Evolutionary conservation across 2,329 filamentous ascomycete species (phyloP), one percentile per base, ranked within the genome.

Genomic region (Paecilomyces fulvus): DNA sequence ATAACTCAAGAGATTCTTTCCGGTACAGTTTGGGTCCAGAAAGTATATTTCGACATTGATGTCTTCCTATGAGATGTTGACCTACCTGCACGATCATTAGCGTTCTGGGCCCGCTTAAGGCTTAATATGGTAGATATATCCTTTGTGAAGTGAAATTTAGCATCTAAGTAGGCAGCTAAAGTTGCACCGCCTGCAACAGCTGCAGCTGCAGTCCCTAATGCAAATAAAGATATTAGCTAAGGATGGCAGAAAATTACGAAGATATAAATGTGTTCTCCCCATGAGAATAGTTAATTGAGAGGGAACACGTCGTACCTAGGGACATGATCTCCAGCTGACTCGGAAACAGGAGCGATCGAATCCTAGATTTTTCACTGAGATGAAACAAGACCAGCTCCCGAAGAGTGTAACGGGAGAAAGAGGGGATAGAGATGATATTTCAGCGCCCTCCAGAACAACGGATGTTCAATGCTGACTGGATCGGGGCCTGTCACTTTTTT

Each of bases 71-170:
- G 55, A 33, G 51, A 58, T 58, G 53, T 25, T 33, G 43, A 57
- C 70, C 59, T 70, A 84, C 83, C 66, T 37, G 79, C 79, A 68
- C 77, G 75, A 3, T 70, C 69, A 55, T 79, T 78, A 2, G 75
- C 70, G 53, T 79, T 77, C 53, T 74, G 70, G 9, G 73, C 72
- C 30, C 68, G 71, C 33, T 71, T 75, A n/a, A 73, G 58, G 10
- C 71, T 70, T 11, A 73, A 66, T n/a, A 88, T 68, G 6, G 64
- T 63, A 0, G 66, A 62, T 14, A 87, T 60, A 67, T 92, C 88
- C 64, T 87, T 83, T 48, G 72, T 68, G 52, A 91, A 67, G 66
- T 88, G 83, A 63, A 81, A 85, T 73, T 87, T 89, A 55, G 83
- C 88, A 65, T 91, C 82, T 9, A 72, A 59, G 53, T 73, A 73